Evolutionary conservation across 768 basidiomycete genomes (phyloP).

Genomic region (Filobasidium wieringae): DNA sequence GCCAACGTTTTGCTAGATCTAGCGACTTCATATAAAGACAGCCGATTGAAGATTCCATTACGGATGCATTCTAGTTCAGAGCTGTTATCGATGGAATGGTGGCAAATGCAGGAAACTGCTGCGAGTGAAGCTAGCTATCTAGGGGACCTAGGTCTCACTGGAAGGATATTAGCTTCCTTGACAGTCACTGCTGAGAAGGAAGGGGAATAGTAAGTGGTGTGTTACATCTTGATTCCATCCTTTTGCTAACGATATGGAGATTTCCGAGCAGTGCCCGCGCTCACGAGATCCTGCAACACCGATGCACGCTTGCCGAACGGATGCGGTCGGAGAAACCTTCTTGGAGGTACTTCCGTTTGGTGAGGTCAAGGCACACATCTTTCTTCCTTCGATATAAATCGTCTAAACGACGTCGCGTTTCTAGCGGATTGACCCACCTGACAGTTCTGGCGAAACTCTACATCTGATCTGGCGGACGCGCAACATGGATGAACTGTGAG

Average conservation of each 20-base stretch:
- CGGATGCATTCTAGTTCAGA: background rate
- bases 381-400: too few species aligned
- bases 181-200: background rate
- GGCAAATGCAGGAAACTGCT: background rate
- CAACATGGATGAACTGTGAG: background rate
- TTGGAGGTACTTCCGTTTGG: background rate
- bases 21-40: background rate
- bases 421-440: too few species aligned
- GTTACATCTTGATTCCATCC: too few species aligned
- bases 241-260: too few species aligned
- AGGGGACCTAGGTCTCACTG: background rate
- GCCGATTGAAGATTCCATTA: background rate
- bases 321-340: background rate
- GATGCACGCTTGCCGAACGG: background rate
- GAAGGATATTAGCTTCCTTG: background rate
- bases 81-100: too few species aligned
- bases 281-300: background rate
- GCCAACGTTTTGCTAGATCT: background rate
- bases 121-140: background rate
- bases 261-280: too few species aligned
- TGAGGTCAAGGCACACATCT: too few species aligned
- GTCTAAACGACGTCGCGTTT: too few species aligned
- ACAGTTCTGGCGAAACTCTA: background rate
- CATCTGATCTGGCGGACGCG: background rate
- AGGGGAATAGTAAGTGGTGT: background rate